Evolutionary conservation across 208 protist genomes (phyloP), one percentile per base, ranked within the genome.

Genomic region (Crithidia bombi): DNA sequence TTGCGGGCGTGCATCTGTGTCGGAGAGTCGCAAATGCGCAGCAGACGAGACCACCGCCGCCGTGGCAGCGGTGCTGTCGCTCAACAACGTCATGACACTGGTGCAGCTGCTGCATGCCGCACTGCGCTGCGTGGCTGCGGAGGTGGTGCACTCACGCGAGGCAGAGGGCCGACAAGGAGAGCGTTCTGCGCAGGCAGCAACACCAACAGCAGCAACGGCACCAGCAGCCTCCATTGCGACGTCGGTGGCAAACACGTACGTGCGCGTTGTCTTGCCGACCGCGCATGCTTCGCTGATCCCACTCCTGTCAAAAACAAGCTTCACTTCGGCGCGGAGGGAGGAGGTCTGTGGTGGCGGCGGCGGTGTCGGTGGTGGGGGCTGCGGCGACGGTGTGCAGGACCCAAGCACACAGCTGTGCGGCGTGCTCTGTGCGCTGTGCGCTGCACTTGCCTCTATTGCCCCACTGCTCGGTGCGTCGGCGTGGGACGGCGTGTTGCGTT

Each of bases 191-290:
- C 68, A n/a, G 56, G 21, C 26, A 3, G 10, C 47, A 35, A 17
- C 39, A 38, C 44, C 35, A 11, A 39, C 39, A 25, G 6, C 41
- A 23, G 52, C 52, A 41, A 7, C 57, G 11, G 26, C 23, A 43
- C 11, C 63, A 0, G 51, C 21, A 3, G 6, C 32, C 5, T 25
- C 52, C 25, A 43, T n/a, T 10, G 32, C 47, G 15, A 21, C 58
- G 32, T 81, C 49, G 46, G 62, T 66, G 38, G 25, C 70, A 4
- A 51, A 65, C 55, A 69, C 70, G 5, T 89, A 84, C 69, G 55
- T 79, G 21, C 43, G 51, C 25, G 77, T 84, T 11, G 77, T 89
- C 44, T 26, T 91, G 17, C 86, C 82, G 9, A 75, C 76, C 10
- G 75, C 80, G 5, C 73, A 78, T 65, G 62, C 67, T 36, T 49